Base-by-base conservation (phyloP, 129 eudicot species). In the Ambrosia trifida region DNA sequence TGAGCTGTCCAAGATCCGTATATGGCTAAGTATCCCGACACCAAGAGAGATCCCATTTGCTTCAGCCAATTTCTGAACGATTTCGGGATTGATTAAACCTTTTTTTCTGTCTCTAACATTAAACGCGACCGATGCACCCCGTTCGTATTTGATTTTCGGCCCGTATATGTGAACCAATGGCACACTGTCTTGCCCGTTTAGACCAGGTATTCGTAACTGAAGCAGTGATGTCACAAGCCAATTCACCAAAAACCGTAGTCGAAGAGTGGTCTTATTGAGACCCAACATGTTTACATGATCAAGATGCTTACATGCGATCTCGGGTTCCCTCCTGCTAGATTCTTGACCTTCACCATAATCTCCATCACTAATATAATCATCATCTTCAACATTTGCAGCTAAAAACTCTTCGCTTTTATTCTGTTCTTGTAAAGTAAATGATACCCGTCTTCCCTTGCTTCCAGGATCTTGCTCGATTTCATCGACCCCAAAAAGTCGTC, bases 191-290 rank as follows among this genome's bases (percentile, higher is more conserved):
- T 84, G 71, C 63, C 82, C 91, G 53, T 86, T 76, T 60, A 82
- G 72, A 60, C 83, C 88, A 3, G 89, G 90, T 32, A 90, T 59
- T 49, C 96, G 85, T 33, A 95, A 71, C 54, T 95, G 99, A 49
- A 95, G 89, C 49, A 95, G 76, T 4, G 99, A 95, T 4, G 99
- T 95, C 64, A 95, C 99, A 4, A 95, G 96, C 99, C 99, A 95
- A 66, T 95, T 95, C 68, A 88, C 85, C 84, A 95, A 77, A 82
- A 87, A 95, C 38, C 99, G 82, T 28, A 88, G 78, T 38, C 99
- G 86, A 50, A 86, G 87, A 20, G 99, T 90, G 4, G 99, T 95
- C 66, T 89, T 95, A 76, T 90, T 95, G 30, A 95, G 95, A 3
- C 99, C 99, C 81, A 89, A 80, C 85, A 76, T 79, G 83, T 95